phyloP scores from a whole-genome alignment of 768 basidiomycete genomes.

The Leccinum subgranulosum region DNA sequence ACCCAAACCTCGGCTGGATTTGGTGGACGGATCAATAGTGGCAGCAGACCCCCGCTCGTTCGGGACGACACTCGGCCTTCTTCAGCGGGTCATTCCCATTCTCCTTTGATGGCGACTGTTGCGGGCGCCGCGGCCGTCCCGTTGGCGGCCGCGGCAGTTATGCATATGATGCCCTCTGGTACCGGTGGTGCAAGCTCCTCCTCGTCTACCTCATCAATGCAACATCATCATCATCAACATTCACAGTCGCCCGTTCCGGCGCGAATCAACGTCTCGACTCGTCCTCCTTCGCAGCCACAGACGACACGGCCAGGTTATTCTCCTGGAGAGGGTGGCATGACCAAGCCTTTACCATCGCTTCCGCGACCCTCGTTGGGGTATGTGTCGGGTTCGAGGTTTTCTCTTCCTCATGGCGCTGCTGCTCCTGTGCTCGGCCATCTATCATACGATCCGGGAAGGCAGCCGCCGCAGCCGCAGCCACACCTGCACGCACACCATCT shows the following conservation, averaged over 20 bases:
- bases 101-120: constrained; percentile 1
- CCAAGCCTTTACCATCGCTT: background rate
- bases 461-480: background rate
- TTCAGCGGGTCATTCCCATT: background rate
- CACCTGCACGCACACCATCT: background rate
- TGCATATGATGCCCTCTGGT: background rate
- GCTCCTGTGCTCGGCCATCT: background rate
- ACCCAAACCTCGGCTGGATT: background rate
- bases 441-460: background rate
- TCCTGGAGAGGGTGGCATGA: background rate
- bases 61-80: constrained; percentile 6
- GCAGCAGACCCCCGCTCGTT: background rate
- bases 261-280: constrained; percentile 8
- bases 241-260: constrained; percentile 4
- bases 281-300: constrained; percentile 5
- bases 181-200: background rate
- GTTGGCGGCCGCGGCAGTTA: background rate
- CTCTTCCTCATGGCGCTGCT: background rate
- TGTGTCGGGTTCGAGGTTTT: background rate
- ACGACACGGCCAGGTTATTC: background rate
- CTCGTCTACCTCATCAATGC: background rate
- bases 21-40: background rate
- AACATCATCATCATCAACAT: background rate
- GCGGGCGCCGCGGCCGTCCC: background rate
- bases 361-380: background rate